Evolutionary conservation across 1,139 yeast genomes (phyloP).

Genomic region (Taiozyma sp.): DNA sequence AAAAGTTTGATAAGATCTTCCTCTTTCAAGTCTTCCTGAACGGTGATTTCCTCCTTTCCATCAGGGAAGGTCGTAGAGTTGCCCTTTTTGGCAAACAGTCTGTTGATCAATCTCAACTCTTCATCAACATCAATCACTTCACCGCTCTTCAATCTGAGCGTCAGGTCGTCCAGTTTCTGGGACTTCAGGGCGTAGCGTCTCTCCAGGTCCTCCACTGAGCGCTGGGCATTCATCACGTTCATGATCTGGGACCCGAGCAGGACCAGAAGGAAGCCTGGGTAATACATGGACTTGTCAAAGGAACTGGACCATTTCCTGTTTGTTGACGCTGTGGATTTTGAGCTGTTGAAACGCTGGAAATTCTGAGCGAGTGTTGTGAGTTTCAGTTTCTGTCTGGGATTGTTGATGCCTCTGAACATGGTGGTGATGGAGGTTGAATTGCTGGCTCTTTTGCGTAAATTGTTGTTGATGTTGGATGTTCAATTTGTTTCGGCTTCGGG

Average conservation of each 20-base stretch:
- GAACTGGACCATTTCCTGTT: constrained; percentile 5
- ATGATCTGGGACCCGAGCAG: constrained; percentile 31
- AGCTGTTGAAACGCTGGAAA: not conserved
- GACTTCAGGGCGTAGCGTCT: constrained; percentile 29
- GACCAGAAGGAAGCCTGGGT: constrained; percentile 28
- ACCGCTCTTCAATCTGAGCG: constrained; percentile 22
- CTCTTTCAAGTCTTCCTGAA: constrained; percentile 9
- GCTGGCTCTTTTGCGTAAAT: no score
- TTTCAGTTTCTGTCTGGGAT: not conserved
- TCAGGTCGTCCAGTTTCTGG: constrained; percentile 28
- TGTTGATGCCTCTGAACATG: not conserved
- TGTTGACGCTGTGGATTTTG: not conserved
- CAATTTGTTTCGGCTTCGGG: not conserved
- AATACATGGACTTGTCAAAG: constrained; percentile 28
- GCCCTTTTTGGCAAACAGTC: constrained; percentile 24
- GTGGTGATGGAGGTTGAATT: not conserved
- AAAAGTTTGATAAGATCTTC: constrained; percentile 14
- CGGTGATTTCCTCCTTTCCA: not conserved
- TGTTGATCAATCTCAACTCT: constrained; percentile 31
- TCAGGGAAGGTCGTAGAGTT: not conserved
- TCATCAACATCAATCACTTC: constrained; percentile 24
- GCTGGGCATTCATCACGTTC: constrained; percentile 34
- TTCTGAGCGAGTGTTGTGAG: not conserved
- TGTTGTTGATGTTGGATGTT: not conserved
- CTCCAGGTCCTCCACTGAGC: constrained; percentile 34